Evolutionary conservation across 768 basidiomycete species (phyloP).

Genomic region (Calvatia gigantea): DNA sequence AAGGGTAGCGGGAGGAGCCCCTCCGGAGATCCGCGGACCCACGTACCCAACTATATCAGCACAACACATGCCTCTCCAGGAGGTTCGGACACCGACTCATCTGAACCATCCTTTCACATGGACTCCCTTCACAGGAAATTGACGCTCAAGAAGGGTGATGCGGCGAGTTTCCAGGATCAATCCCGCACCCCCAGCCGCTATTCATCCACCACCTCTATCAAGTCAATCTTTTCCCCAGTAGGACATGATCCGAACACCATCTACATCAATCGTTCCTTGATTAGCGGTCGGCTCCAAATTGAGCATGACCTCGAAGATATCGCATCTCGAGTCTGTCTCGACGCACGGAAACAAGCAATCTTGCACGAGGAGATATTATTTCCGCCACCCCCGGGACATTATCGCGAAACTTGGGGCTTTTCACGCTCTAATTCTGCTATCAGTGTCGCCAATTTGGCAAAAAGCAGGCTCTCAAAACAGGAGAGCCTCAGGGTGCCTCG

Average conservation of each 20-base stretch:
- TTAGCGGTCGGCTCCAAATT: constrained; percentile 61
- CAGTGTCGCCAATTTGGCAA: constrained; percentile 60
- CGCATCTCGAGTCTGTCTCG: constrained; percentile 68
- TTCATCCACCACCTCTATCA: constrained; percentile 63
- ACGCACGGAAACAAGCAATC: constrained; percentile 63
- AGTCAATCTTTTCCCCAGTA: constrained; percentile 52
- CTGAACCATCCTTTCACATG: constrained; percentile 33
- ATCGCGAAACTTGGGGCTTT: constrained; percentile 32
- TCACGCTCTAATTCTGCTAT: constrained; percentile 56
- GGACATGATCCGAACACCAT: constrained; percentile 54
- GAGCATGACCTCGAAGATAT: constrained; percentile 81
- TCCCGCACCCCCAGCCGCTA: constrained; percentile 44
- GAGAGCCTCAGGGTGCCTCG: constrained; percentile 69
- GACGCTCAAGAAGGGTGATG: constrained; percentile 23
- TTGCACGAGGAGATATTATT: constrained; percentile 64
- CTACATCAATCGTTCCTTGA: constrained; percentile 64
- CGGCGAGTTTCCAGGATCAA: constrained; percentile 20
- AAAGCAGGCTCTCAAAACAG: constrained; percentile 58
- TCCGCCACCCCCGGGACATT: constrained; percentile 42
- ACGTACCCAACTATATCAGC: constrained; percentile 32
- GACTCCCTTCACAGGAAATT: constrained; percentile 26
- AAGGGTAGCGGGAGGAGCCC: constrained; percentile 38
- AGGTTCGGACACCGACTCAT: constrained; percentile 25
- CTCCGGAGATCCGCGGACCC: constrained; percentile 33
- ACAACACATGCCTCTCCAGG: constrained; percentile 31